Base-by-base conservation (phyloP, 2,329 filamentous ascomycete species). In the Blastomyces parvus region DNA sequence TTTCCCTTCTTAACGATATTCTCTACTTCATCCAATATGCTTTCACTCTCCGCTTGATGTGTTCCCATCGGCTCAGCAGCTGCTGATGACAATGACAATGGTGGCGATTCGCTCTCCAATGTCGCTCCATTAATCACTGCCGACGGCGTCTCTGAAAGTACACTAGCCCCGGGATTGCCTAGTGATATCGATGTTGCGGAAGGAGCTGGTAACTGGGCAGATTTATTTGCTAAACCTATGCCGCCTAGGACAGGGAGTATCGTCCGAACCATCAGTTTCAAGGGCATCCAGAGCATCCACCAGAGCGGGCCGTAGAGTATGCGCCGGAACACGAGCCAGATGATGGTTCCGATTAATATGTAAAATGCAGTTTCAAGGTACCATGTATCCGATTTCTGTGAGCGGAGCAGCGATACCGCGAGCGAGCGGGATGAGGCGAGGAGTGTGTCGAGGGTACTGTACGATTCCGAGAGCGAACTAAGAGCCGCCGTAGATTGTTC, bases 351-450 rank as follows among this genome's bases (percentile, higher is more conserved):
- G 27, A 88, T 71, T 19, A 97, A 83, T 69, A 97, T 82, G 73
- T 92, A 95, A 68, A 97, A 86, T 1, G 92, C 86, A 46, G 90
- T 95, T 76, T 94, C 89, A 42, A 99, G 83, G 74, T 99, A 99
- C 94, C 94, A 99, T 2, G 92, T 97, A 73, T 99, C 94, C 67
- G 88, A 94, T 81, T 99, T 99, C 73, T 95, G 91, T 67, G 90
- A 94, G 65, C 86, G 85, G 57, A 97, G 79, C 56, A 99, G 80
- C 22, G 90, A 90, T 7, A 86, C 85, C 8, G 97, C 84, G 22
- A 99, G 80, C 62, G 86, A 87, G 67, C 85, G 84, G 56, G 89
- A 92, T 63, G 84, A 88, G 2, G 84, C 81, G 46, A 99, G 82
- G 72, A 97, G 83, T 14, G 84, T 84, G 69, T 93, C 90, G 5